Base-by-base conservation (phyloP, 2,329 filamentous ascomycete genomes). In the Sclerotinia trifoliorum region DNA sequence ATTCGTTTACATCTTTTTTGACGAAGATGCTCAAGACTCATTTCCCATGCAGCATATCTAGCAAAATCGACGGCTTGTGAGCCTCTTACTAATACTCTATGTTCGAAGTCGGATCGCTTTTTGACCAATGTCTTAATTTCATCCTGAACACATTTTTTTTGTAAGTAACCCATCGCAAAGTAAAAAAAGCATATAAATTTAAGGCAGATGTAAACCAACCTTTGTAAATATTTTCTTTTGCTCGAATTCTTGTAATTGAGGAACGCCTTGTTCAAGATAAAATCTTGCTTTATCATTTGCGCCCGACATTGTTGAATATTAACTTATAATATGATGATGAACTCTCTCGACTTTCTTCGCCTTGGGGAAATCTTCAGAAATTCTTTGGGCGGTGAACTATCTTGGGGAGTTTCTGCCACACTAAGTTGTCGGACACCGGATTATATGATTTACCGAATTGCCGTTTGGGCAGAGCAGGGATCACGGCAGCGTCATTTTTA, bases 241-340 rank as follows among this genome's bases (percentile, higher is more conserved):
- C 80, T 96, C 91, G 79, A 93, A 96, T 76, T 97, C 93, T 71
- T 93, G 92, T 68, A 99, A 86, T 79, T 98, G 94, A 21, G 94
- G 93, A 55, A 97, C 92, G 2, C 91, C 90, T 74, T 94, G 90
- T 82, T 99, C 95, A 72, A 98, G 86, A 80, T 92, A 97, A 81
- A 94, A 98, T 69, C 94, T 92, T 67, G 94, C 95, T 81, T 97
- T 98, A 77, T 98, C 95, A 71, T 91, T 90, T 69, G 95, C 90
- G 54, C 88, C 90, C 1, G 93, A 87, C 93, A 97, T 96, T 69
- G 39, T 65, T 52, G 19, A 46, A 55, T n/a, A 52, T 65, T 29
- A 24, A 52, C 21, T 55, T 65, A 19, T 42, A 24, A 19, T 42
- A 24, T 56, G 51, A 32, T n/a, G 19, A n/a, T n/a, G 15, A 42